Conservation (phyloP, 2,329 filamentous ascomycete species). For the Cladobotryum mycophilum region DNA sequence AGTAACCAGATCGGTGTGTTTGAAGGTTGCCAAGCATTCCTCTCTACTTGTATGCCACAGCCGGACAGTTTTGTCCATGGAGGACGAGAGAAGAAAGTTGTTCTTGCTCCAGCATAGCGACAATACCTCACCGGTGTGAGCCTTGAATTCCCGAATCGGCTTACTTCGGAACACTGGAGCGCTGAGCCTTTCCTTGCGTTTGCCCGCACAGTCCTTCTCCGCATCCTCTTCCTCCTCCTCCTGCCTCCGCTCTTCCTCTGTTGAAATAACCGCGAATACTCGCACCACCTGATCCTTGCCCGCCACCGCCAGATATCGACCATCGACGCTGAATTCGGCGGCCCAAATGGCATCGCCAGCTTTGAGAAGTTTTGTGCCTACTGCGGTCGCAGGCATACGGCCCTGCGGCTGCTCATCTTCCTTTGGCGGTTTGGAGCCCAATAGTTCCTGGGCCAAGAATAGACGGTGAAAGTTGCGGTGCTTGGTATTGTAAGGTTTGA, state of each 20-base stretch:
- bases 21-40: slow-evolving; percentile 89
- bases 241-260: slow-evolving; percentile 66
- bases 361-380: slow-evolving; percentile 35
- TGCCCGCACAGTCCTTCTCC: slow-evolving; percentile 37
- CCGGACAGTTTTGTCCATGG: slow-evolving; percentile 95
- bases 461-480: slow-evolving; percentile 74
- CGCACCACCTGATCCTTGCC: slow-evolving; percentile 82
- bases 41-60: slow-evolving; percentile 83
- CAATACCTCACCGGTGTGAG: slow-evolving; percentile 79
- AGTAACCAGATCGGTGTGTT: slow-evolving; percentile 91
- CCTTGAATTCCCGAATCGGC: slow-evolving; percentile 71
- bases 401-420: slow-evolving; percentile 21
- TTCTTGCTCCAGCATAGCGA: slow-evolving; percentile 99
- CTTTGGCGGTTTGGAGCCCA: slow-evolving; percentile 43
- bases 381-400: slow-evolving; percentile 29
- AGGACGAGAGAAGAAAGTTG: slow-evolving; percentile 90
- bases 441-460: slow-evolving; percentile 89
- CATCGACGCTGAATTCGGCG: slow-evolving; percentile 86
- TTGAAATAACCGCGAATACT: slow-evolving; percentile 84
- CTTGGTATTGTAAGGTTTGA: slow-evolving; percentile 75
- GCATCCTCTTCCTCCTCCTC: slow-evolving; percentile 58
- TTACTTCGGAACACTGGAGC: slow-evolving; percentile 84
- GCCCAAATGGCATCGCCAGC: slow-evolving; percentile 76
- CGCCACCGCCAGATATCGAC: slow-evolving; percentile 83
- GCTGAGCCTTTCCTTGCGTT: slow-evolving; percentile 56